Conservation (phyloP, 345 rosid genomes). For the Excoecaria agallocha region DNA sequence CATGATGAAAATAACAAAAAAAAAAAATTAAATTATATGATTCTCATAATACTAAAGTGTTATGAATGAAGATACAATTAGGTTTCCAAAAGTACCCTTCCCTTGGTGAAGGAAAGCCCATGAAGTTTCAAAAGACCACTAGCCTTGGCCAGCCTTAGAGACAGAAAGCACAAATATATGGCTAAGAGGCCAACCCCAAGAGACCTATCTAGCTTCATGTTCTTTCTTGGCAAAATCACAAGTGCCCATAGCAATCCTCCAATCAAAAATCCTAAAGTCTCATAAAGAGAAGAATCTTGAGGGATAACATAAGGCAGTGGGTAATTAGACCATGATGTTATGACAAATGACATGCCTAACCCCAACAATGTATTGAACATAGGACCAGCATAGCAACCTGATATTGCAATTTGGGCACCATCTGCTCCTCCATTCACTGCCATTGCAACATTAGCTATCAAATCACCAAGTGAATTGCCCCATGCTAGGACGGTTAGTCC, state of each 20-base stretch:
- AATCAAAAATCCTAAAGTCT: constrained; percentile 65
- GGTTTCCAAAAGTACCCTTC: neutral
- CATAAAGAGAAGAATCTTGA: constrained; percentile 56
- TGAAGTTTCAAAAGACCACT: constrained; percentile 34
- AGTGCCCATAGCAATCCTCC: constrained; percentile 80
- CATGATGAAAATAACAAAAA: neutral
- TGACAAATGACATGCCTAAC: constrained; percentile 61
- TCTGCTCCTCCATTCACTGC: constrained; percentile 69
- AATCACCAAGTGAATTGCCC: constrained; percentile 94
- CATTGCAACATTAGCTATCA: constrained; percentile 77
- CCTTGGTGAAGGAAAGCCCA: neutral
- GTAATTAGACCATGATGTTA: constrained; percentile 58
- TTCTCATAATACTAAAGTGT: neutral
- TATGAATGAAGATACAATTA: constrained; percentile 11
- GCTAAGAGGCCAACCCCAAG: constrained; percentile 75
- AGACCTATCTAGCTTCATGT: constrained; percentile 59
- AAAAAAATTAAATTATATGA: neutral
- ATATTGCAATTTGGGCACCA: constrained; percentile 79
- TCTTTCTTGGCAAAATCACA: constrained; percentile 63
- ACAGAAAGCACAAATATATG: constrained; percentile 68
- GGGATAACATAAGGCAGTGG: constrained; percentile 61
- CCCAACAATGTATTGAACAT: constrained; percentile 82
- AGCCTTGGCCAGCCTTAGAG: constrained; percentile 44
- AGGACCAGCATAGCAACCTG: constrained; percentile 94
- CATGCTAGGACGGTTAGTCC: constrained; percentile 91